phyloP scores from a whole-genome alignment of 2,329 filamentous ascomycete species.

The Pseudogymnoascus verrucosus region DNA sequence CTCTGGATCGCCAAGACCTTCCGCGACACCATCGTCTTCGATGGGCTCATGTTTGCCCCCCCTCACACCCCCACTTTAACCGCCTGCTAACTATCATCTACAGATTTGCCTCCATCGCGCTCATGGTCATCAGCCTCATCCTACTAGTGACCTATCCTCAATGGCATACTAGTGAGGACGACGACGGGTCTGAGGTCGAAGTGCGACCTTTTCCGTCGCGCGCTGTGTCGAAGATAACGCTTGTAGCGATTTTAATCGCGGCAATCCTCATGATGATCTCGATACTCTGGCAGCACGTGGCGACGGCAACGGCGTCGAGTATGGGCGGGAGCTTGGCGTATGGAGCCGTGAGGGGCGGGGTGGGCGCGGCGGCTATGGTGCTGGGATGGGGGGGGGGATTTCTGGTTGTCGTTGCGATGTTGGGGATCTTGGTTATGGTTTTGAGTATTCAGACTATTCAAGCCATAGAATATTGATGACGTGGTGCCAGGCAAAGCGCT shows the following conservation, averaged over 20 bases:
- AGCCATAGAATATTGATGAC: slow-evolving; percentile 28
- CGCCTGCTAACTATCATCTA: neutral
- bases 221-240: slow-evolving; percentile 81
- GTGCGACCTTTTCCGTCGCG: slow-evolving; percentile 91
- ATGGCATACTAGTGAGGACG: slow-evolving; percentile 88
- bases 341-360: slow-evolving; percentile 75
- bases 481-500: neutral
- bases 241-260: slow-evolving; percentile 81
- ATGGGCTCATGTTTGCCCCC: slow-evolving; percentile 76
- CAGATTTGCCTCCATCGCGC: slow-evolving; percentile 93
- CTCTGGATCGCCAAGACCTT: slow-evolving; percentile 97
- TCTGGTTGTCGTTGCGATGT: slow-evolving; percentile 86
- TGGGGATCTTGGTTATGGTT: slow-evolving; percentile 92
- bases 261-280: slow-evolving; percentile 65
- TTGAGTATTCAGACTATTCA: slow-evolving; percentile 73
- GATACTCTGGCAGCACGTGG: slow-evolving; percentile 85
- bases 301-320: slow-evolving; percentile 86
- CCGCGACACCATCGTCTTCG: slow-evolving; percentile 97
- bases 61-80: neutral
- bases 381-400: slow-evolving; percentile 96
- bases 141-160: slow-evolving; percentile 93
- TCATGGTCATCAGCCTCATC: slow-evolving; percentile 91
- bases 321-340: slow-evolving; percentile 91
- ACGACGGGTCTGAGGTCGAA: slow-evolving; percentile 72
- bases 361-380: slow-evolving; percentile 93